Evolutionary conservation across 1,284 basidiomycete species (phyloP).

Genomic region (Anthracocystis setariae): DNA sequence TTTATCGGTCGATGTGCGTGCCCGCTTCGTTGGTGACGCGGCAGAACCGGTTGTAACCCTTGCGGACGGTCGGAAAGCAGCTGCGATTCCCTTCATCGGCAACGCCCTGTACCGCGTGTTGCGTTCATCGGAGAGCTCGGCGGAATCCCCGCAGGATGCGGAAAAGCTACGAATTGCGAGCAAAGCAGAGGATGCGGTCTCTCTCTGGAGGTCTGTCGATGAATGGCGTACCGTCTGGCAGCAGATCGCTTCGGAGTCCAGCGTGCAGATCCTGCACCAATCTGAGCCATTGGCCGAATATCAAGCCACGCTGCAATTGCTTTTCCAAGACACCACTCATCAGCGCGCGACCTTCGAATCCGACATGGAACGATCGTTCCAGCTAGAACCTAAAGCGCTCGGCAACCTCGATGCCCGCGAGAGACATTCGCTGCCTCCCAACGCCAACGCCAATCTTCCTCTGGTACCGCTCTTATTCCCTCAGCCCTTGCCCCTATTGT

Average conservation of each 20-base stretch:
- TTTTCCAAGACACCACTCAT: constrained; percentile 26
- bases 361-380: constrained; percentile 48
- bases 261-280: constrained; percentile 10
- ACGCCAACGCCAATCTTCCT: constrained; percentile 28
- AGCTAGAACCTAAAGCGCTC: constrained; percentile 51
- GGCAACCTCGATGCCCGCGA: constrained; percentile 50
- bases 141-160: neutral
- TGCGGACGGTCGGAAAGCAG: constrained; percentile 10
- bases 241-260: constrained; percentile 6
- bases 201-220: constrained; percentile 8
- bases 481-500: constrained; percentile 55
- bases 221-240: constrained; percentile 40
- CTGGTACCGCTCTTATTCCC: constrained; percentile 54
- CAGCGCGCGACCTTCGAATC: constrained; percentile 8
- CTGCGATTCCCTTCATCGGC: constrained; percentile 50
- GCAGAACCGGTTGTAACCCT: constrained; percentile 17
- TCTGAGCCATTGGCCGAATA: constrained; percentile 44
- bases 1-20: constrained; percentile 20
- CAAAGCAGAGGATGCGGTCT: constrained; percentile 17
- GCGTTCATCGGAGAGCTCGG: constrained; percentile 5
- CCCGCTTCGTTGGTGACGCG: constrained; percentile 34
- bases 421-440: constrained; percentile 16
- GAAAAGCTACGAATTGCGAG: constrained; percentile 11
- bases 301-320: constrained; percentile 41
- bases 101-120: constrained; percentile 36